Conservation (phyloP, 164 flowering plant genomes). For the Chloranthus sessilifolius region DNA sequence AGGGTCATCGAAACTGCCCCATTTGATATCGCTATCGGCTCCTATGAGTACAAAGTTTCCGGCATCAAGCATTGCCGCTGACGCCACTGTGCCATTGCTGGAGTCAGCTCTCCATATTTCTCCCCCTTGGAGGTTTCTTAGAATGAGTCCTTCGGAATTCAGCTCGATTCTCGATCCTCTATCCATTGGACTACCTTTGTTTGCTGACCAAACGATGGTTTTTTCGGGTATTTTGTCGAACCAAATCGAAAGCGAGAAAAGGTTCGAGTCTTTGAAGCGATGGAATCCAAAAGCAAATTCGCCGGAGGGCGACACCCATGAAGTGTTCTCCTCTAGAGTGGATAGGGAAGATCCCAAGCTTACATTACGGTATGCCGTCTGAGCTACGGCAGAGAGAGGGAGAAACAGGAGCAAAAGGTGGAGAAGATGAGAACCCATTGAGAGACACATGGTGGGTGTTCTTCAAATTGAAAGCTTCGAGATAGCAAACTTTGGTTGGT, state of each 20-base stretch:
- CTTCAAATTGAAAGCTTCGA: no score
- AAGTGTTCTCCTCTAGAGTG: slow-evolving; percentile 7
- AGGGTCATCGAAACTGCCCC: slow-evolving; percentile 10
- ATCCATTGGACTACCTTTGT: slow-evolving; percentile 8
- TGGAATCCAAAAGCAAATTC: slow-evolving; percentile 35
- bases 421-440: slow-evolving; percentile 1
- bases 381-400: slow-evolving; percentile 6
- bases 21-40: not conserved
- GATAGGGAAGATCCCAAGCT: slow-evolving; percentile 22
- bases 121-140: not conserved
- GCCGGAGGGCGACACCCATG: slow-evolving; percentile 28
- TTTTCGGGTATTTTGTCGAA: slow-evolving; percentile 29
- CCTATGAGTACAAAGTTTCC: slow-evolving; percentile 5
- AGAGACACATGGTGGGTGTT: no score
- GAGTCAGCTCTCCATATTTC: slow-evolving; percentile 4
- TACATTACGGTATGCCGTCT: slow-evolving; percentile 14
- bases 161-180: slow-evolving; percentile 26
- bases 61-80: slow-evolving; percentile 1
- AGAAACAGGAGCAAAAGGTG: slow-evolving; percentile 4
- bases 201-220: slow-evolving; percentile 35
- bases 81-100: not conserved
- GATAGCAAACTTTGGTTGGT: no score
- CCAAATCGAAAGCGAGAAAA: slow-evolving; percentile 27
- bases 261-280: not conserved
- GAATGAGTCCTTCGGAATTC: slow-evolving; percentile 3